A percentile compares a stretch with the other conserved stretches of the same genome.
These are phyloP conservation scores for Leccinum sublutescens DNA, from an alignment of 768 basidiomycete genomes.

Conservation along the genomic window DNA sequence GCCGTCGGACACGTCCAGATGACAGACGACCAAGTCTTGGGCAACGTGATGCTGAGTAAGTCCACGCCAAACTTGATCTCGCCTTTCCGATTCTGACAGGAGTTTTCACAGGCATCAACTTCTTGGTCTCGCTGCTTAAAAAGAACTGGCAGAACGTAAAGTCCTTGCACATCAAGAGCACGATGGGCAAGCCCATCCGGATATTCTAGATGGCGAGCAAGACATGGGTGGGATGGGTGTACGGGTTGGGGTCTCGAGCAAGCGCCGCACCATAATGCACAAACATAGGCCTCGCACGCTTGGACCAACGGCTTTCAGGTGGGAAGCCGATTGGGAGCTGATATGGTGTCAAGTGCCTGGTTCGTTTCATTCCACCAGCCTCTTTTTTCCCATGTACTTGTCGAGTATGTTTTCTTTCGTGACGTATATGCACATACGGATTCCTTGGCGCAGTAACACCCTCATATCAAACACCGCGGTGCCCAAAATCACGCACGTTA, in stretches of 20 bases:
- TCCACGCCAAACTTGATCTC: slow-evolving; percentile 1
- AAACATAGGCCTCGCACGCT: slow-evolving; percentile 98
- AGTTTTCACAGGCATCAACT: slow-evolving; percentile 84
- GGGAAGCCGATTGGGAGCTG: slow-evolving; percentile 91
- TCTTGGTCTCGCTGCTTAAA: slow-evolving; percentile 98
- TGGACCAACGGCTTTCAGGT: slow-evolving; percentile 82
- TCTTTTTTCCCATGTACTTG: slow-evolving; percentile 22
- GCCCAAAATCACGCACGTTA: not conserved
- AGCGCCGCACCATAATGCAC: slow-evolving; percentile 62
- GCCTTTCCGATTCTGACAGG: slow-evolving; percentile 6
- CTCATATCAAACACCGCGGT: not conserved
- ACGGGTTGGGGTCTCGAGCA: slow-evolving; percentile 19
- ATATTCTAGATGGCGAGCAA: slow-evolving; percentile 61
- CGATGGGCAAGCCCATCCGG: slow-evolving; percentile 98
- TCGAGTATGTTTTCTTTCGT: slow-evolving; percentile 12
- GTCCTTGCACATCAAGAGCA: slow-evolving; percentile 96
- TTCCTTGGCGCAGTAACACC: not conserved
- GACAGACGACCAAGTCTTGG: slow-evolving; percentile 95
- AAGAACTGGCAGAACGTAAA: slow-evolving; percentile 99
- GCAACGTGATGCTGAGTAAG: slow-evolving; percentile 95
- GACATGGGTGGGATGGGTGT: slow-evolving; percentile 6
- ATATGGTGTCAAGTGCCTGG: slow-evolving; percentile 38
- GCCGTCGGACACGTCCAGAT: slow-evolving; percentile 98
- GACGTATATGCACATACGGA: slow-evolving; percentile 4
- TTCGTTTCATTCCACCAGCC: slow-evolving; percentile 12